A percentile compares a stretch with the other conserved stretches of the same genome.
phyloP scores from a whole-genome alignment of 495 filamentous ascomycete genomes.

The Penicillium taxi region DNA sequence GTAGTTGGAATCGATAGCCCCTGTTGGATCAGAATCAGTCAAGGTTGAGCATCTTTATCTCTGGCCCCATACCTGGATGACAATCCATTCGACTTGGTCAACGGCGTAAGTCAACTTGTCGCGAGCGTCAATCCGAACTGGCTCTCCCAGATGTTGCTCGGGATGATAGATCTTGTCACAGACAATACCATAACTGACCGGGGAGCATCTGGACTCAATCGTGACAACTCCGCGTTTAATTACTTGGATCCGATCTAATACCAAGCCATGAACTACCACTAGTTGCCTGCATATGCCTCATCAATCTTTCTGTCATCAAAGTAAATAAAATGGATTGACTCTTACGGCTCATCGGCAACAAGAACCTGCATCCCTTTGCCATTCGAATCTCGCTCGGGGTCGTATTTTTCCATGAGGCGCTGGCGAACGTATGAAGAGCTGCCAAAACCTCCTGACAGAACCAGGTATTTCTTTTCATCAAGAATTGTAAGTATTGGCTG shows the following conservation, averaged over 20 bases:
- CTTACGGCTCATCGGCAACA: conserved; percentile 44
- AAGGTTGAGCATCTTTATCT: neutral
- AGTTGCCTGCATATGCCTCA: conserved; percentile 33
- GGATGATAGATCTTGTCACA: conserved; percentile 41
- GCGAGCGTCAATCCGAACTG: conserved; percentile 33
- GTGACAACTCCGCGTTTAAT: conserved; percentile 34
- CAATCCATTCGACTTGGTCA: conserved; percentile 50
- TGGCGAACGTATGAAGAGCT: conserved; percentile 54
- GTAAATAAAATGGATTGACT: neutral
- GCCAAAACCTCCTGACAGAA: conserved; percentile 58
- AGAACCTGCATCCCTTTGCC: conserved; percentile 37
- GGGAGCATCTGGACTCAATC: conserved; percentile 41
- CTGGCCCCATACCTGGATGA: conserved; percentile 36
- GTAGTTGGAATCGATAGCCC: conserved; percentile 27
- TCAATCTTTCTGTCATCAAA: neutral
- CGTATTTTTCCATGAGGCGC: conserved; percentile 33
- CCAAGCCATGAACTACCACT: conserved; percentile 49
- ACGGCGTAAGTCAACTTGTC: conserved; percentile 41
- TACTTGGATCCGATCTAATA: conserved; percentile 46
- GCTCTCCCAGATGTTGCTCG: conserved; percentile 34
- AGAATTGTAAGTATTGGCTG: neutral
- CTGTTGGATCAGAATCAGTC: conserved; percentile 12
- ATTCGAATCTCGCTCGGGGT: conserved; percentile 20
- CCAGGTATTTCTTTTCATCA: conserved; percentile 38
- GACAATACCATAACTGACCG: conserved; percentile 50